Evolutionary conservation across 768 basidiomycete genomes (phyloP), one percentile per base, ranked within the genome.

Genomic region (Phaffia tasmanica): DNA sequence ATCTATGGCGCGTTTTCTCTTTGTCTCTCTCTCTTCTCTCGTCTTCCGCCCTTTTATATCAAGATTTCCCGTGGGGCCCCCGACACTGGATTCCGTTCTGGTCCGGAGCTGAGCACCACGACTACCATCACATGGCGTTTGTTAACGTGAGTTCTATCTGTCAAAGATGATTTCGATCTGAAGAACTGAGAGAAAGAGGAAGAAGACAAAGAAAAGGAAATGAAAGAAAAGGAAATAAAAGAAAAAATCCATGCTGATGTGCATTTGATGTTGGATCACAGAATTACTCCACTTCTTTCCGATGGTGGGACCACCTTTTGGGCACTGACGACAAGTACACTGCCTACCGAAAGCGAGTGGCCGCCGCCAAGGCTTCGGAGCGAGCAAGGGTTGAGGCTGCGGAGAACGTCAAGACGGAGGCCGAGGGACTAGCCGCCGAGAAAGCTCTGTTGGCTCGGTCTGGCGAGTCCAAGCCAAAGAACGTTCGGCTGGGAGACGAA

Each of bases 1-100:
- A 54, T 8, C 8, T 8, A 54, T 23, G 53, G 23, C 53, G 53
- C 53, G 29, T 11, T 42, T 42, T 42, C 23, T 21, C 15, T n/a
- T 46, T 5, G 49, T 8, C 57, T 53, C n/a, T 27, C 57, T 47
- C 57, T 61, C 25, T 50, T 42, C 58, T 35, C 18, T 51, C 35
- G 16, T 69, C 23, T 30, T 21, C 7, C 5, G 61, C 11, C 63
- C 46, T 35, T 53, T 54, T 23, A 35, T 19, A 32, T 46, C 42
- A 25, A 87, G 89, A 98, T 76, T 99, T 99, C 83, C 94, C 95
- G 0, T 98, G 92, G 93, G 93, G 89, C 6, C 81, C 98, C 64
- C 86, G 90, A 71, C 84, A 93, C 79, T 84, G 90, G 71, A 68
- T 98, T 42, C 92, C 92, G 1, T 88, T 98, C 82, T 98, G 93